Conservation (phyloP, 2,329 filamentous ascomycete species). For the Bisporella sp. region DNA sequence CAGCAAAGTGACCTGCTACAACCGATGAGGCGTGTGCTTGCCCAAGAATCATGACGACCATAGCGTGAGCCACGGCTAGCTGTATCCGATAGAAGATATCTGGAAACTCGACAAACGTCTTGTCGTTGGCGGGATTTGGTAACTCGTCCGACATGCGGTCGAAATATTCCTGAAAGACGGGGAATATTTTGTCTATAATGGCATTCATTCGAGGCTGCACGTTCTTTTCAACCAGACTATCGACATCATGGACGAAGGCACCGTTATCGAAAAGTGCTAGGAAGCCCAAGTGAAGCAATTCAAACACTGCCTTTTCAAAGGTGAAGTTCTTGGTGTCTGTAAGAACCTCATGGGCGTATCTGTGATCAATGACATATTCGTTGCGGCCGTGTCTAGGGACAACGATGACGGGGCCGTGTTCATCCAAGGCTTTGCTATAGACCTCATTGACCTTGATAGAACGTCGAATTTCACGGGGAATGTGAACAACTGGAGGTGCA, state of each 20-base stretch:
- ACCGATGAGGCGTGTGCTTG: background rate
- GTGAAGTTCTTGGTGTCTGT: background rate
- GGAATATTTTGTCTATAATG: background rate
- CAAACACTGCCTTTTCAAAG: background rate
- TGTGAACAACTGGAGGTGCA: background rate
- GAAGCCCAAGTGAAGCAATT: background rate
- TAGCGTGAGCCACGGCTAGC: background rate
- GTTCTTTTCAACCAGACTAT: background rate
- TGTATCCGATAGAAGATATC: background rate
- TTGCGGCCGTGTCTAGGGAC: background rate
- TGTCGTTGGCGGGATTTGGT: background rate
- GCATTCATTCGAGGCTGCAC: background rate
- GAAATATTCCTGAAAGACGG: background rate
- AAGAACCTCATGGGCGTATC: background rate
- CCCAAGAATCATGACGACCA: background rate
- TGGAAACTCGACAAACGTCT: background rate
- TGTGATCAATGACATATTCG: background rate
- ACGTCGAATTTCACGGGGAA: background rate
- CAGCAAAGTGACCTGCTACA: background rate
- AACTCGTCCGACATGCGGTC: background rate
- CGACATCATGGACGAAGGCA: background rate
- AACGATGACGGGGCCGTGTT: background rate
- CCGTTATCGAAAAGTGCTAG: background rate
- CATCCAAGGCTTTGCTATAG: background rate
- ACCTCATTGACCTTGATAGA: background rate